phyloP scores from a whole-genome alignment of 2,329 filamentous ascomycete species.

The Tympanopsis confertula region DNA sequence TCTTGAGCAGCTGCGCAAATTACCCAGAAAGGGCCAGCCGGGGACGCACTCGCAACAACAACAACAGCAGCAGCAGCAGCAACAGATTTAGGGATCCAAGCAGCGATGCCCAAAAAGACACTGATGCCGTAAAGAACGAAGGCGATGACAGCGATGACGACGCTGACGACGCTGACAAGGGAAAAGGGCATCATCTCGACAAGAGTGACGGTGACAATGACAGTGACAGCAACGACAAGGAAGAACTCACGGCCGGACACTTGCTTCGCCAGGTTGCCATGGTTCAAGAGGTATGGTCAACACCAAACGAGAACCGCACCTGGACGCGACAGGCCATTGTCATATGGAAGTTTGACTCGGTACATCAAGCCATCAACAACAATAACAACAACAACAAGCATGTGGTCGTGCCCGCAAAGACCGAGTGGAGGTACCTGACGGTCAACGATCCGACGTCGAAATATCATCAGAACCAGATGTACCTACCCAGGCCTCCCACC shows the following conservation, averaged over 20 bases:
- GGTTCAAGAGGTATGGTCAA: constrained; percentile 56
- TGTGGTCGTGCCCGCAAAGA: constrained; percentile 37
- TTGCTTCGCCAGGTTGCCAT: constrained; percentile 50
- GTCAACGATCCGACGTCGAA: constrained; percentile 47
- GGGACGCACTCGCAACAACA: too few relatives aligned
- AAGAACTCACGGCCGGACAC: constrained; percentile 34
- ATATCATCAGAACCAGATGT: constrained; percentile 38
- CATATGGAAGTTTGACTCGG: constrained; percentile 50
- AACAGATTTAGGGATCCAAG: constrained; percentile 10
- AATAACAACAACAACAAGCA: constrained; percentile 26
- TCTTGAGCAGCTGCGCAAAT: constrained; percentile 41
- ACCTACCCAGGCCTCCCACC: constrained; percentile 11
- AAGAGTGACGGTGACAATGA: constrained; percentile 8
- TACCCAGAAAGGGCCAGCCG: constrained; percentile 28
- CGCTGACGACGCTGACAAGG: constrained; percentile 14
- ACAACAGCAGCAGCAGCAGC: constrained; percentile 13
- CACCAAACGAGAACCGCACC: constrained; percentile 26
- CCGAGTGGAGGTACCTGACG: constrained; percentile 50
- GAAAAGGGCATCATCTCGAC: constrained; percentile 2
- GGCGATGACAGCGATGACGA: constrained; percentile 23
- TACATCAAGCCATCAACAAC: constrained; percentile 28
- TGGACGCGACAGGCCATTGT: constrained; percentile 50
- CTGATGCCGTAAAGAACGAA: constrained; percentile 11
- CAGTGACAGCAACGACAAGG: constrained; percentile 20
- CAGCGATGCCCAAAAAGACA: constrained; percentile 10